These are phyloP conservation scores for Talaromyces sp. DNA, from an alignment of 2,329 filamentous ascomycete species.

Conservation along the genomic window DNA sequence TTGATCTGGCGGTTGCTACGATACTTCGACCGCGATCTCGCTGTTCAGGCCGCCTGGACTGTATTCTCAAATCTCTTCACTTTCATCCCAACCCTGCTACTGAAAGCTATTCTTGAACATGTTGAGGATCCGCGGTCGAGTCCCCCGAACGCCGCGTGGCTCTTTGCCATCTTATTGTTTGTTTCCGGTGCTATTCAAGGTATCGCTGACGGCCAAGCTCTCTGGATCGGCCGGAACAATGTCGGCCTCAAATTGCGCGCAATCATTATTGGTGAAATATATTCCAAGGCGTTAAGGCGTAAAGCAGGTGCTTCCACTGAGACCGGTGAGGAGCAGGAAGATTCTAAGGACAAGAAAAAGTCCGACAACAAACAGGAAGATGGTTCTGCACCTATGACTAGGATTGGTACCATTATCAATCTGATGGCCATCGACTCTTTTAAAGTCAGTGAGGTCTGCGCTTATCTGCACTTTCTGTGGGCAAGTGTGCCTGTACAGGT, in stretches of 20 bases:
- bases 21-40: constrained; percentile 72
- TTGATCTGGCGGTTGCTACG: constrained; percentile 75
- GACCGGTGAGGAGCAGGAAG: constrained; percentile 56
- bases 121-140: constrained; percentile 75
- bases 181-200: constrained; percentile 76
- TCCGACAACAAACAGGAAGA: constrained; percentile 24
- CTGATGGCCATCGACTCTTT: constrained; percentile 99
- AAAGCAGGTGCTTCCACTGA: constrained; percentile 78
- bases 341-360: constrained; percentile 39
- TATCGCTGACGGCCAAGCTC: constrained; percentile 73
- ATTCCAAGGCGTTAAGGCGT: constrained; percentile 86
- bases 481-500: constrained; percentile 87
- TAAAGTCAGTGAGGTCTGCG: constrained; percentile 91
- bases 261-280: constrained; percentile 95
- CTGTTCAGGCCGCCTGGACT: constrained; percentile 76
- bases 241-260: constrained; percentile 89
- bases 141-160: constrained; percentile 85
- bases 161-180: constrained; percentile 88
- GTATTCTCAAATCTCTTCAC: constrained; percentile 74
- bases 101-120: constrained; percentile 88
- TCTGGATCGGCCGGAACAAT: constrained; percentile 92
- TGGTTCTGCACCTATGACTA: constrained; percentile 67
- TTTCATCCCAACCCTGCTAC: constrained; percentile 83
- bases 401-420: constrained; percentile 97
- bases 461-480: constrained; percentile 94